Conservation (phyloP, 192 early-diverging fungal genomes). For the Chytriomyces sp. region DNA sequence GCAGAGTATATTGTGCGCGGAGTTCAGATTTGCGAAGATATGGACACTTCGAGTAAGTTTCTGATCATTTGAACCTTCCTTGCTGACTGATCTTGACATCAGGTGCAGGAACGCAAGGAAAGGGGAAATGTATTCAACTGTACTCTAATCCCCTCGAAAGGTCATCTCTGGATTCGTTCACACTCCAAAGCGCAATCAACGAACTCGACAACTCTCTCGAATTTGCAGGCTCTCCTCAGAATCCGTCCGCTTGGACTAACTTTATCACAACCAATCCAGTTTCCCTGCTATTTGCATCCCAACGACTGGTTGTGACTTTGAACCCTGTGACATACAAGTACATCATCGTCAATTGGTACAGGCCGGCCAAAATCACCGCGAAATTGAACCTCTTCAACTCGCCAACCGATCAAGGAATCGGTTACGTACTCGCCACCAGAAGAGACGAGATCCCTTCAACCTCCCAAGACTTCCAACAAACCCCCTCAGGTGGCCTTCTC, state of each 20-base stretch:
- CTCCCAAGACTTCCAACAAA: neutral
- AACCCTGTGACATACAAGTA: neutral
- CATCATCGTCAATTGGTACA: neutral
- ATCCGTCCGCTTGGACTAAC: conserved; percentile 4
- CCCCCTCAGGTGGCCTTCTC: neutral
- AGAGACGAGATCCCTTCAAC: neutral
- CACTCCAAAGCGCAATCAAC: neutral
- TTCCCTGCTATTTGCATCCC: neutral
- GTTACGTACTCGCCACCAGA: conserved; percentile 4
- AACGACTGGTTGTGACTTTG: neutral
- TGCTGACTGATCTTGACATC: neutral
- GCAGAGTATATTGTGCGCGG: neutral
- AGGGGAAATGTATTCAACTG: neutral
- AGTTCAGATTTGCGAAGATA: neutral
- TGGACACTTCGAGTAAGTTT: conserved; percentile 7
- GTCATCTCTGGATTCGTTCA: neutral
- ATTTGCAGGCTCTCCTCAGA: neutral
- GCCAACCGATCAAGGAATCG: neutral
- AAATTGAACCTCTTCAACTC: neutral
- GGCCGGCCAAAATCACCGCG: neutral
- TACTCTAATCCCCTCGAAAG: neutral
- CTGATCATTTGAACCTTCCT: neutral
- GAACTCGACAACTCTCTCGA: neutral
- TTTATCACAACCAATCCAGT: neutral
- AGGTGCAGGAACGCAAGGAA: conserved; percentile 1